Base-by-base conservation (phyloP, 1,284 basidiomycete species). In the Melampsora occidentalis region DNA sequence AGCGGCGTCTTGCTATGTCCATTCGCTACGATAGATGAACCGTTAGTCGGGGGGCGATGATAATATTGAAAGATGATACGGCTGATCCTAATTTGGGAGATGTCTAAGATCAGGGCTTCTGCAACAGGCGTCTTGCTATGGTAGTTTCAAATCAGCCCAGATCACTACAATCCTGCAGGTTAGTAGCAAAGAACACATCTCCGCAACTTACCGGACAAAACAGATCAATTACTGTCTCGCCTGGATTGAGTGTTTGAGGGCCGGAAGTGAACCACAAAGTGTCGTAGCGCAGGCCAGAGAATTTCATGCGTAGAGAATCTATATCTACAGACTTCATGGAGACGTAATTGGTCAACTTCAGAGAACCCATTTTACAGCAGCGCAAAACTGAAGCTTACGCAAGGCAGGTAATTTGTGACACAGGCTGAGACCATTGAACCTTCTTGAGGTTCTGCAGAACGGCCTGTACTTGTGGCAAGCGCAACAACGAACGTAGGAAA, bases 391-490 rank as follows among this genome's bases (percentile, higher is more conserved):
- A 2, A 0, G 84, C 89, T 82, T 83, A 93, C 92, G 79, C 90
- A 91, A 70, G 91, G 90, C 28, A 94, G 81, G 63, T 84, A 83
- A 81, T 92, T 94, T 51, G 83, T 82, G 39, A 93, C 83, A 1
- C 83, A 84, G 6, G 89, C 86, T 77, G 87, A 84, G 18, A 93
- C 80, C 67, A 85, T 86, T 51, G 87, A 87, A 1, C 90, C 90
- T 81, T 94, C 92, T 78, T 88, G 85, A 3, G 85, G 85, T 10
- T 86, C 85, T 5, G 87, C 86, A 46, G 87, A 81, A 51, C 82
- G 83, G 0, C 88, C 89, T 68, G 85, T 82, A 9, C 83, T 78
- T 3, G 79, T 81, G 0, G 83, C 80, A 5, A 90, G 82, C 4
- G 82, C 81, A 31, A 92, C 80, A 9, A 86, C 86, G 33, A 93